These are phyloP conservation scores for Colletotrichum sp. DNA, from an alignment of 2,329 filamentous ascomycete species.

Conservation along the genomic window DNA sequence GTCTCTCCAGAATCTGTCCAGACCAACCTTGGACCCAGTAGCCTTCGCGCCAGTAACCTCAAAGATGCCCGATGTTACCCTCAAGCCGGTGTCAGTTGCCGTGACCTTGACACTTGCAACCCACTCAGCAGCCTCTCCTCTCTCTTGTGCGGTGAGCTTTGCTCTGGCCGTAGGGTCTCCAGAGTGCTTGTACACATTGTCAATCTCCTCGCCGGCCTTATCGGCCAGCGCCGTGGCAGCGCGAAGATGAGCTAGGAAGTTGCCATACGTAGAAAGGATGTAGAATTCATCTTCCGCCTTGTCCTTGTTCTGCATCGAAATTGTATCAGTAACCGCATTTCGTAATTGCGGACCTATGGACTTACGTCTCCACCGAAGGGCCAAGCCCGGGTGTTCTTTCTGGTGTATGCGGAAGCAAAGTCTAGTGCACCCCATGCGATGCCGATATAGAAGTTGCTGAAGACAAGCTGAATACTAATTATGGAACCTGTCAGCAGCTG, in stretches of 20 bases:
- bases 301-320: slow-evolving; percentile 51
- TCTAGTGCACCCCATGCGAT: slow-evolving; percentile 65
- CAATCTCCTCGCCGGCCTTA: slow-evolving; percentile 54
- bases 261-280: slow-evolving; percentile 68
- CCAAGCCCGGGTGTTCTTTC: slow-evolving; percentile 63
- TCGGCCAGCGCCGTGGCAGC: slow-evolving; percentile 65
- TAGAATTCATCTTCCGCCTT: slow-evolving; percentile 68
- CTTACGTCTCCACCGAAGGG: slow-evolving; percentile 65
- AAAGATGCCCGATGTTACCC: slow-evolving; percentile 66
- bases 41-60: slow-evolving; percentile 67
- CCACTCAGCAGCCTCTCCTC: slow-evolving; percentile 67
- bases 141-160: slow-evolving; percentile 52
- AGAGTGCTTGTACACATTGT: slow-evolving; percentile 48
- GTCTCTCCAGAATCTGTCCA: slow-evolving; percentile 72
- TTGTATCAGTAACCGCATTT: background rate
- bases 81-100: slow-evolving; percentile 62
- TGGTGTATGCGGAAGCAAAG: slow-evolving; percentile 61
- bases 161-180: slow-evolving; percentile 40
- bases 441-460: slow-evolving; percentile 69
- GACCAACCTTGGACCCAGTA: slow-evolving; percentile 60
- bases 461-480: slow-evolving; percentile 65
- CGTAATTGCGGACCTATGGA: background rate
- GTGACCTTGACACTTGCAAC: slow-evolving; percentile 68
- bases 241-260: slow-evolving; percentile 65
- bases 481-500: background rate